These are phyloP conservation scores for Aspergillus ustus DNA, from an alignment of 2,329 filamentous ascomycete genomes.

Conservation along the genomic window DNA sequence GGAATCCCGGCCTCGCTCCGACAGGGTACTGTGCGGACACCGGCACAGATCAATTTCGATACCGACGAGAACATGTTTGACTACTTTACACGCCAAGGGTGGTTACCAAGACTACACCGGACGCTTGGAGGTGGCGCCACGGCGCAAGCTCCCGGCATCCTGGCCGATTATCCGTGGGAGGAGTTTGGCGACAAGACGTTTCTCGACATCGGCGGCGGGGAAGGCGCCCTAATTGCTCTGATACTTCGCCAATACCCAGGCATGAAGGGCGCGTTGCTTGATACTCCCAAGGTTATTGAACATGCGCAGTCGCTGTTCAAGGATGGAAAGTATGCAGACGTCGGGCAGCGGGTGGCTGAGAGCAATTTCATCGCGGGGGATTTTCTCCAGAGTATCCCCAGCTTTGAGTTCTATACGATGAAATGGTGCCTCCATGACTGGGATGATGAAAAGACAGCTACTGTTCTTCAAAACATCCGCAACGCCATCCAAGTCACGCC, in stretches of 20 bases:
- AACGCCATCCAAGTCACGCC: slow-evolving; percentile 29
- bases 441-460: slow-evolving; percentile 38
- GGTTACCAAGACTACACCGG: slow-evolving; percentile 40
- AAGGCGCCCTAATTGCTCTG: slow-evolving; percentile 42
- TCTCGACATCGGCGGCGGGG: slow-evolving; percentile 49
- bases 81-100: slow-evolving; percentile 42
- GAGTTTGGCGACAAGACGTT: slow-evolving; percentile 40
- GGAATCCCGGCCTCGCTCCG: slow-evolving; percentile 42
- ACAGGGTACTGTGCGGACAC: slow-evolving; percentile 27
- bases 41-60: slow-evolving; percentile 48
- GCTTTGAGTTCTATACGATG: slow-evolving; percentile 37
- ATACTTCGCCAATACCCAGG: slow-evolving; percentile 33
- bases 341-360: slow-evolving; percentile 33
- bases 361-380: slow-evolving; percentile 42
- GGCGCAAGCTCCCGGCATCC: slow-evolving; percentile 46
- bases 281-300: slow-evolving; percentile 42
- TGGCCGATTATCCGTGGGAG: slow-evolving; percentile 36
- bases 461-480: slow-evolving; percentile 38
- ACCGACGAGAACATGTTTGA: slow-evolving; percentile 49
- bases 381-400: slow-evolving; percentile 43
- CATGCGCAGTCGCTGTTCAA: slow-evolving; percentile 33
- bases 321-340: slow-evolving; percentile 39
- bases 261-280: slow-evolving; percentile 38
- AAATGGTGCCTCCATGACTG: slow-evolving; percentile 53
- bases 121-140: slow-evolving; percentile 45